Evolutionary conservation across 106 monocot species (phyloP).

Genomic region (Allium sativum): DNA sequence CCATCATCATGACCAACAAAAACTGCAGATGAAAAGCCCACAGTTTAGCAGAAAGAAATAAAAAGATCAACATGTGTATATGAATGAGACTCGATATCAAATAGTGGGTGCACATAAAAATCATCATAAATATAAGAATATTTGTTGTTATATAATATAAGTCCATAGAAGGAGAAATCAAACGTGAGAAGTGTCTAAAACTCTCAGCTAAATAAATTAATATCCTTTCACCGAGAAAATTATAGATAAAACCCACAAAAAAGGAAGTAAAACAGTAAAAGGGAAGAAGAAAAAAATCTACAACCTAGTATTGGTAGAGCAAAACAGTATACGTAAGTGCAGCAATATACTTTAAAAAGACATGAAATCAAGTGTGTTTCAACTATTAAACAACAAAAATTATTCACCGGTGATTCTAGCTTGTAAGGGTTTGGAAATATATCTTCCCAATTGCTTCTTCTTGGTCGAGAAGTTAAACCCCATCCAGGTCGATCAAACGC

Average conservation of each 20-base stretch:
- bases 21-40: constrained; percentile 65
- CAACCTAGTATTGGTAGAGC: no score
- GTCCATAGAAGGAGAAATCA: background rate
- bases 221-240: background rate
- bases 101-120: no score
- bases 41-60: constrained; percentile 46
- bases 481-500: constrained; percentile 93
- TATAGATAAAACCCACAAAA: background rate
- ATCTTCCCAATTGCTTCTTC: constrained; percentile 84
- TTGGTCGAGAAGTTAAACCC: constrained; percentile 72
- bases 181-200: background rate
- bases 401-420: constrained; percentile 70
- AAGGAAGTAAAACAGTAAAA: no score
- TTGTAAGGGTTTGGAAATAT: constrained; percentile 62
- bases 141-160: background rate
- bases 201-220: background rate
- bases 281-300: no score
- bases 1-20: constrained; percentile 96
- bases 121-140: no score
- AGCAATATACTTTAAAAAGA: no score
- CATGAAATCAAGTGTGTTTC: no score
- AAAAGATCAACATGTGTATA: constrained; percentile 79
- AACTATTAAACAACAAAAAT: background rate
- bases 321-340: no score
- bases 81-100: no score